phyloP scores from a whole-genome alignment of 345 rosid species.

The Tarenaya hassleriana region DNA sequence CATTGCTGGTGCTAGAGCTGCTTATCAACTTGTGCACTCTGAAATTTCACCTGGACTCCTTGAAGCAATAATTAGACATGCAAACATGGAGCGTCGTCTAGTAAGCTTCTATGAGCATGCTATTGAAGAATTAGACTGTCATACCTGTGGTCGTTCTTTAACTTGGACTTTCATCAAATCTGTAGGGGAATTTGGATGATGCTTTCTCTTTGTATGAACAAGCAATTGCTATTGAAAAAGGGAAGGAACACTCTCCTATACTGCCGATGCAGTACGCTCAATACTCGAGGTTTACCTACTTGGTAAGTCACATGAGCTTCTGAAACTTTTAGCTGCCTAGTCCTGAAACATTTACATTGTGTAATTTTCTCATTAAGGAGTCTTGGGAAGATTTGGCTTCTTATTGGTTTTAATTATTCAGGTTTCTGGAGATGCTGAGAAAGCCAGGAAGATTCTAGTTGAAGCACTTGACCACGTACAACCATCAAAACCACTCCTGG shows the following conservation, averaged over 20 bases:
- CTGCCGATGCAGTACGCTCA: slow-evolving; percentile 84
- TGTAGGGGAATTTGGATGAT: slow-evolving; percentile 77
- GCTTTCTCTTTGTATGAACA: slow-evolving; percentile 79
- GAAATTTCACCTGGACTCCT: slow-evolving; percentile 91
- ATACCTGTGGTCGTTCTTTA: slow-evolving; percentile 17
- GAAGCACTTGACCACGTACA: slow-evolving; percentile 76
- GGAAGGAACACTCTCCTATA: slow-evolving; percentile 73
- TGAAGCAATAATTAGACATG: slow-evolving; percentile 93
- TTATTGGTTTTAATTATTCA: slow-evolving; percentile 17
- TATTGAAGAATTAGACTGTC: slow-evolving; percentile 13
- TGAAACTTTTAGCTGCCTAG: slow-evolving; percentile 1
- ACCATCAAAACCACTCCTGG: slow-evolving; percentile 68
- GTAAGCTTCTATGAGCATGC: slow-evolving; percentile 37
- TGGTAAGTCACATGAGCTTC: slow-evolving; percentile 47
- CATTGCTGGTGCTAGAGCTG: slow-evolving; percentile 79
- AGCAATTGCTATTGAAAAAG: slow-evolving; percentile 92
- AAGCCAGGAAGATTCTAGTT: slow-evolving; percentile 62
- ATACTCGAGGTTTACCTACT: slow-evolving; percentile 60
- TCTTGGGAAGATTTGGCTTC: slow-evolving; percentile 10
- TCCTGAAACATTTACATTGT: not conserved
- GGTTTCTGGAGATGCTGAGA: slow-evolving; percentile 66
- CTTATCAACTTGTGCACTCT: slow-evolving; percentile 71
- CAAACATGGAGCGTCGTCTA: slow-evolving; percentile 86
- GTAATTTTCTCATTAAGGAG: slow-evolving; percentile 2
- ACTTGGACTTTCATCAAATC: slow-evolving; percentile 21